Base-by-base conservation (phyloP, 768 basidiomycete genomes). In the Artomyces pyxidatus region DNA sequence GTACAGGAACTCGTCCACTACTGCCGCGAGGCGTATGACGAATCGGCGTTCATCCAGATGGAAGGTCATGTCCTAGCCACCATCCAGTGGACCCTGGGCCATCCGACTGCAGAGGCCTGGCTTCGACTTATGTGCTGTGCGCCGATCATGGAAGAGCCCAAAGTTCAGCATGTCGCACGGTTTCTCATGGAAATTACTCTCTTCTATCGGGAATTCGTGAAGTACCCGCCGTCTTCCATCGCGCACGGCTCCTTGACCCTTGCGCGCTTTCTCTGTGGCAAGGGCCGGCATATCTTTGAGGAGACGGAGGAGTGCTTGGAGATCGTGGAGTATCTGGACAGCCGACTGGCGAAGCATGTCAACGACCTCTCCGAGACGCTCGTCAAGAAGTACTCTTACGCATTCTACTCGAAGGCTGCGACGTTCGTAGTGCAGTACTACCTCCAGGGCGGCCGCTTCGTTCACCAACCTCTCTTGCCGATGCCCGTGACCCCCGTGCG, bases 181-280 rank as follows among this genome's bases (percentile, higher is more conserved):
- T 99, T 98, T 74, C 68, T 98, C 64, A 99, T 99, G 96, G 96
- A 99, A 68, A 92, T 97, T 61, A 97, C 96, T 26, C 80, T 99
- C 45, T 98, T 97, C 73, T 88, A 97, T 68, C 84, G 92, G 50
- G 96, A 98, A 63, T 98, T 94, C 67, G 75, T 96, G 67, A 82
- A 82, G 60, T 87, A 81, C 63, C 71, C 81, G 7, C 83, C 95
- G 2, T 94, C 89, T 1, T 78, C 87, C 37, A 85, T 97, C 62
- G 95, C 96, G 28, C 69, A 82, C n/a, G 96, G 88, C 43, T 80
- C 93, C 19, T 72, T 98, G 57, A 85, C 89, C 5, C 78, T 98
- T 40, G 88, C 96, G 4, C 81, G 93, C 44, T 88, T 80, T 71
- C 77, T 97, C 42, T 90, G 91, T 58, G 85, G 83, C 53, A 87